phyloP scores from a whole-genome alignment of 2,329 filamentous ascomycete genomes.

The Dactylellina sp. region DNA sequence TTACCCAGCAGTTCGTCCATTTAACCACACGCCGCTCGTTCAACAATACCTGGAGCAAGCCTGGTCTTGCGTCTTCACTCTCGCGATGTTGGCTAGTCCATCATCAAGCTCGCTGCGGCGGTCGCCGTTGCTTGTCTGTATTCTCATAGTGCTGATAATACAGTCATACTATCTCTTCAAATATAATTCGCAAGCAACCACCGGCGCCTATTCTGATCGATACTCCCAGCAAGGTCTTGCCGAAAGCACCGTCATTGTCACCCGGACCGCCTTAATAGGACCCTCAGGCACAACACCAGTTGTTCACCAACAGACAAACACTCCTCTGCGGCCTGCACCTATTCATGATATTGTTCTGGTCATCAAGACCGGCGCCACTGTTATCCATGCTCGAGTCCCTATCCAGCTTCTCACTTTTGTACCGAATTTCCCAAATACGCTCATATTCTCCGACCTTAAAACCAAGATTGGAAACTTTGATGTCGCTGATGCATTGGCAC shows the following conservation, averaged over 20 bases:
- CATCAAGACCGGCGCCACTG: constrained; percentile 54
- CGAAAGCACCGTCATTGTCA: constrained; percentile 38
- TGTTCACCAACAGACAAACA: constrained; percentile 16
- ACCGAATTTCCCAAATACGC: constrained; percentile 42
- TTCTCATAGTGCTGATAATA: constrained; percentile 39
- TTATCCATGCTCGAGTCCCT: constrained; percentile 47
- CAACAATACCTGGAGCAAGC: constrained; percentile 2
- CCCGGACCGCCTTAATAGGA: constrained; percentile 37
- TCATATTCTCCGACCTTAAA: constrained; percentile 52
- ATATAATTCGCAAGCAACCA: constrained; percentile 39
- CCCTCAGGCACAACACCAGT: constrained; percentile 33
- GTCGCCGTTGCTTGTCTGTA: constrained; percentile 49
- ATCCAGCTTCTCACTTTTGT: constrained; percentile 48
- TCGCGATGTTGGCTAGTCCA: constrained; percentile 43
- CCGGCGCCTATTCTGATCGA: neutral
- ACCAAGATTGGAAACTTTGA: constrained; percentile 41
- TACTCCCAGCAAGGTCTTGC: constrained; percentile 4
- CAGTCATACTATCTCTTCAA: constrained; percentile 54
- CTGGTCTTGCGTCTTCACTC: constrained; percentile 11
- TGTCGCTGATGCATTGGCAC: constrained; percentile 45
- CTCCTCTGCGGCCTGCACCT: constrained; percentile 25
- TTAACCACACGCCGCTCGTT: constrained; percentile 2
- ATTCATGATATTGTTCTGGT: constrained; percentile 48
- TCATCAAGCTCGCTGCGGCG: constrained; percentile 41
- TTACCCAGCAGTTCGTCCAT: constrained; percentile 23